Conservation (phyloP, 192 early-diverging fungal species). For the Linnemannia schmuckeri region DNA sequence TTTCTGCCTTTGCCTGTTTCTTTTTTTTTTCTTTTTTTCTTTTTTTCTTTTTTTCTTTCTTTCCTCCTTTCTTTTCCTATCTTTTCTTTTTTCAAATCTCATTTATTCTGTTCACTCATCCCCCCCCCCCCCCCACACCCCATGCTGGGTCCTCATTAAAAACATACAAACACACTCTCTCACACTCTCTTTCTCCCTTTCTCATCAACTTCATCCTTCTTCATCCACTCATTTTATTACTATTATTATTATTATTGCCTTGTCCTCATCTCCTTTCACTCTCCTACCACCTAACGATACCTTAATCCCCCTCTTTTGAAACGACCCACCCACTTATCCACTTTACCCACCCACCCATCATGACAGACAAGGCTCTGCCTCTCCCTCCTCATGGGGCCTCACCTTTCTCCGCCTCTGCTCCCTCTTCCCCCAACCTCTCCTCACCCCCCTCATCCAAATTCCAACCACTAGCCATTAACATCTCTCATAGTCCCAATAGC, state of each 20-base stretch:
- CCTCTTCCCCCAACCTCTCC: conserved; percentile 6
- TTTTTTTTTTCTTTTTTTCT: not conserved
- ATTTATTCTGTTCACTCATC: not conserved
- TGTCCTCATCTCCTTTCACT: not conserved
- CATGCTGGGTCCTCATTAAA: not conserved
- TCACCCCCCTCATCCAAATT: conserved; percentile 10
- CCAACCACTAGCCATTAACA: conserved; percentile 37
- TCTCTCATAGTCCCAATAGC: not conserved
- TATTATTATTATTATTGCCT: not conserved
- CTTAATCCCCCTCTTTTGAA: conserved; percentile 1
- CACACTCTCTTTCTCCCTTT: not conserved
- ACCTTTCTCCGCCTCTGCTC: conserved; percentile 8
- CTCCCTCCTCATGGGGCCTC: conserved; percentile 14
- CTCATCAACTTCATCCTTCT: not conserved
- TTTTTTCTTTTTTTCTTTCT: not conserved
- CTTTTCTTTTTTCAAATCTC: not conserved
- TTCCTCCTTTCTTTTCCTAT: not conserved
- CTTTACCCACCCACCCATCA: not conserved
- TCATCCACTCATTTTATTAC: not conserved
- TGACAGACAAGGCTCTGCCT: conserved; percentile 3
- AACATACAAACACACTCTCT: not conserved
- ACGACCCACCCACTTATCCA: not conserved
- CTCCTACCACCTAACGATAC: not conserved
- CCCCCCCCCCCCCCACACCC: not conserved
- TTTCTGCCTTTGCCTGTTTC: not conserved